These are phyloP conservation scores for Pyricularia sp. DNA, from an alignment of 2,329 filamentous ascomycete species.

Conservation along the genomic window DNA sequence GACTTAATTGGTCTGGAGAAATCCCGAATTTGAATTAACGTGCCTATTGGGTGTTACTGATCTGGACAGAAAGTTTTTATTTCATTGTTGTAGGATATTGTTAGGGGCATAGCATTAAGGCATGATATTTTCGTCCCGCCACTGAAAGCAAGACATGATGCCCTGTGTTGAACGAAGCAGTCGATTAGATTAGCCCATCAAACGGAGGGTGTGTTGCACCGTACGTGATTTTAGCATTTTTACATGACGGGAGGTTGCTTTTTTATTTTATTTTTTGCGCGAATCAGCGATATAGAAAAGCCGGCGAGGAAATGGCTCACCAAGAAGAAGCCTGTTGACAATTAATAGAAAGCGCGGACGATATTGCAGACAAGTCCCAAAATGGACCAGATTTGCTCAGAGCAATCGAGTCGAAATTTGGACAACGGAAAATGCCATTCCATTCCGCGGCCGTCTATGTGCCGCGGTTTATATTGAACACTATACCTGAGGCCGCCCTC, in stretches of 20 bases:
- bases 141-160: not conserved
- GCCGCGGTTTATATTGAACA: not conserved
- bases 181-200: not conserved
- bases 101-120: not conserved
- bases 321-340: not conserved
- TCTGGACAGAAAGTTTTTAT: not conserved
- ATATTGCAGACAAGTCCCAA: not conserved
- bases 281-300: not conserved
- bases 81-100: not conserved
- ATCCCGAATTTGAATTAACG: not conserved
- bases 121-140: not conserved
- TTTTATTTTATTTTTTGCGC: not conserved
- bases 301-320: not conserved
- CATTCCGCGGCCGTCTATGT: not conserved
- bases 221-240: not conserved
- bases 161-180: not conserved
- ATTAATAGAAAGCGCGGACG: not conserved
- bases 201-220: not conserved
- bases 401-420: not conserved
- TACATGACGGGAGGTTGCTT: not conserved
- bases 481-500: not conserved
- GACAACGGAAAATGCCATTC: not conserved
- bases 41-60: not conserved
- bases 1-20: not conserved
- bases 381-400: not conserved